Base-by-base conservation (phyloP, 2,329 filamentous ascomycete species). In the Cladophialophora carrionii region DNA sequence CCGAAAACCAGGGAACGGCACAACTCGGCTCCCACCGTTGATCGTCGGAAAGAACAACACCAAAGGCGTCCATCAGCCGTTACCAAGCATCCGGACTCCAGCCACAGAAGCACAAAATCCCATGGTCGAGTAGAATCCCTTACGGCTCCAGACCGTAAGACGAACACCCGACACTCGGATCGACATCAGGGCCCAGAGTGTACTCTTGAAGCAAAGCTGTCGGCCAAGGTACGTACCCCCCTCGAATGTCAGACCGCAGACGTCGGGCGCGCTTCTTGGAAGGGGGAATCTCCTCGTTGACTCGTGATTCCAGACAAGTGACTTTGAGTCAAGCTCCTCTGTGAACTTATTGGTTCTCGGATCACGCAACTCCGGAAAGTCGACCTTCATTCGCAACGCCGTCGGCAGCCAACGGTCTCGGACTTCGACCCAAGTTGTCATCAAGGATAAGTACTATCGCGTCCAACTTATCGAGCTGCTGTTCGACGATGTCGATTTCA, bases 301-400 rank as follows among this genome's bases (percentile, higher is more conserved):
- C 29, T 10, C 41, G 31, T 62, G 17, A 46, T 46, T 52, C 26
- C 32, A 71, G 68, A 53, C 65, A 29, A 62, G 54, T 48, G 48
- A 68, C 20, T 54, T 41, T 17, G 65, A 65, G 17, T 46, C 64
- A 5, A 51, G 83, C 69, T 82, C 82, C 43, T 81, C 85, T 72
- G 80, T 88, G 71, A 87, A 85, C 70, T 82, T 88, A 68, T 83
- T 82, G 57, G 81, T 88, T 32, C 76, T 87, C 54, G 85, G 86
- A 65, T 79, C 80, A 59, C 76, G 78, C 62, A 78, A 78, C 58
- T 81, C 84, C 5, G 85, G 85, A 66, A 88, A 88, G 75, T 83
- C 84, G 26, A 84, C 82, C 54, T 87, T 88, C 71, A 82, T 87
- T 66, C 82, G 82, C 68, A 79, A 80, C 63, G 83, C 85, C 12